Evolutionary conservation across 345 rosid species (phyloP).

Genomic region (Eucalyptus sideroxylon): DNA sequence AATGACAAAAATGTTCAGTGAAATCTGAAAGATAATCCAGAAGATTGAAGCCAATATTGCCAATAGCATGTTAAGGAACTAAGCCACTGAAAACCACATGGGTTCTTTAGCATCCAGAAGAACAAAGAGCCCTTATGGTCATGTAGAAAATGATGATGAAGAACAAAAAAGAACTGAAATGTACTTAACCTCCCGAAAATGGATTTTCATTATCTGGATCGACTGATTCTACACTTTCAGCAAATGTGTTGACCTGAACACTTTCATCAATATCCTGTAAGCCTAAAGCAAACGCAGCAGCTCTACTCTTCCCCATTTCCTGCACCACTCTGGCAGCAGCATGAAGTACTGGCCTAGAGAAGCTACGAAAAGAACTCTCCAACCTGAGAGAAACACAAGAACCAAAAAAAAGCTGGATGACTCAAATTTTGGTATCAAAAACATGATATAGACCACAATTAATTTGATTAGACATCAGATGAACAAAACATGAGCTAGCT

Average conservation of each 20-base stretch:
- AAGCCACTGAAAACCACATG: neutral
- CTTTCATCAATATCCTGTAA: constrained; percentile 89
- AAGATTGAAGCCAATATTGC: neutral
- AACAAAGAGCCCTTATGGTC: neutral
- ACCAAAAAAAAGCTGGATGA: neutral
- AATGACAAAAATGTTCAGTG: neutral
- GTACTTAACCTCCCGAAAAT: constrained; percentile 61
- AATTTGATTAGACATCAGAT: neutral
- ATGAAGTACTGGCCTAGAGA: constrained; percentile 98
- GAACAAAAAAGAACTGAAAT: neutral
- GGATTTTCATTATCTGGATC: constrained; percentile 75
- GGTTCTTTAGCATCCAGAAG: neutral
- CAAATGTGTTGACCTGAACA: constrained; percentile 47
- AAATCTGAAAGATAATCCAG: neutral
- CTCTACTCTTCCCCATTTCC: constrained; percentile 97
- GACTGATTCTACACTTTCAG: constrained; percentile 44
- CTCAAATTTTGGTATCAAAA: neutral
- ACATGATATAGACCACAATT: neutral
- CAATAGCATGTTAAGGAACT: neutral
- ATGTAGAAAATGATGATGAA: neutral
- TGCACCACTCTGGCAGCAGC: constrained; percentile 99
- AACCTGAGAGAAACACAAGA: constrained; percentile 35
- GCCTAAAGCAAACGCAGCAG: constrained; percentile 94
- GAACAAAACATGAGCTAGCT: neutral
- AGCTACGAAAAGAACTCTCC: constrained; percentile 98